These are phyloP conservation scores for Nosema muscidifuracis DNA, from an alignment of 371 early-diverging fungal species.

Conservation along the genomic window DNA sequence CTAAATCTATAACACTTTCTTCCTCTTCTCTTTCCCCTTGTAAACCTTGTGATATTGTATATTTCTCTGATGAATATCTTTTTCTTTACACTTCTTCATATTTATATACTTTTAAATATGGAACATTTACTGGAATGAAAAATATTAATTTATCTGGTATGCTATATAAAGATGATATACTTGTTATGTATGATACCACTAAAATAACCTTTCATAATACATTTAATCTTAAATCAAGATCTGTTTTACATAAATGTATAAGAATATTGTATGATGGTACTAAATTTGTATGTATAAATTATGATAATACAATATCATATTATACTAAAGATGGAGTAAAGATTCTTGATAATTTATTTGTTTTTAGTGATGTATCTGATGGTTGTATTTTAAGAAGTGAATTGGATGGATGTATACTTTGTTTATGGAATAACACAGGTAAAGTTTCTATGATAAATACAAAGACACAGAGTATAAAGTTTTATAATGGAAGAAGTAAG, in stretches of 20 bases:
- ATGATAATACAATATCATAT: neutral
- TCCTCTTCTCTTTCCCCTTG: neutral
- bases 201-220: conserved; percentile 1
- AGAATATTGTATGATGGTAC: conserved; percentile 1
- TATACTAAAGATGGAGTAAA: conserved; percentile 2
- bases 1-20: no score
- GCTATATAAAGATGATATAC: neutral
- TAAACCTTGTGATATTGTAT: neutral
- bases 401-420: no score
- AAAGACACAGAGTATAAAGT: neutral
- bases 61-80: neutral
- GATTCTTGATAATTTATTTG: neutral
- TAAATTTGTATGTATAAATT: neutral
- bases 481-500: neutral
- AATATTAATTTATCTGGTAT: neutral
- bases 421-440: neutral
- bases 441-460: neutral
- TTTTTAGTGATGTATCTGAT: neutral
- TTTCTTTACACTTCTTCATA: neutral
- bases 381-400: neutral
- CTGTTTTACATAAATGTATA: neutral
- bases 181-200: neutral
- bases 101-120: neutral
- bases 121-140: neutral
- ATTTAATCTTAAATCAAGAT: neutral